A percentile compares a stretch with the other conserved stretches of the same genome.
Evolutionary conservation across 2,329 filamentous ascomycete species (phyloP).

Genomic region (Cadophora gregata): DNA sequence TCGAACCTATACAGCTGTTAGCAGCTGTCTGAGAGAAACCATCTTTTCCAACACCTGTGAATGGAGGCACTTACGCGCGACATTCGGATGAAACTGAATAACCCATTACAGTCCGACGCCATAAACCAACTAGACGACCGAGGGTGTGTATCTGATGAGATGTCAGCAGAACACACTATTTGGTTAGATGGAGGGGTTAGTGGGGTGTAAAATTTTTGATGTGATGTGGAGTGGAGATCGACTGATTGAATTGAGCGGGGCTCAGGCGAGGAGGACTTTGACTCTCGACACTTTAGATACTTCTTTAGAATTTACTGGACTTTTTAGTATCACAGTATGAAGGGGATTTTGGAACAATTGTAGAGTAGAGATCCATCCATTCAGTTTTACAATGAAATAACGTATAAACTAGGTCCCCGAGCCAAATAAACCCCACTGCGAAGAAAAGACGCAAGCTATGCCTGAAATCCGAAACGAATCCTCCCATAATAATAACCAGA

Average conservation of each 20-base stretch:
- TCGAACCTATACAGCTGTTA: slow-evolving; percentile 17
- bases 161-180: not conserved
- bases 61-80: slow-evolving; percentile 26
- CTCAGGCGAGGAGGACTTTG: too few relatives aligned
- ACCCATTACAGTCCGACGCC: slow-evolving; percentile 30
- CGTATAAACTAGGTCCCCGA: not conserved
- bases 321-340: too few relatives aligned
- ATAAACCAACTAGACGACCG: slow-evolving; percentile 34
- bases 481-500: not conserved
- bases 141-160: slow-evolving; percentile 12
- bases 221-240: not conserved
- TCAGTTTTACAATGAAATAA: not conserved
- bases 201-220: not conserved
- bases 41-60: not conserved
- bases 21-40: slow-evolving; percentile 15
- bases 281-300: too few relatives aligned
- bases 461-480: not conserved
- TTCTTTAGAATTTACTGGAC: too few relatives aligned
- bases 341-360: too few relatives aligned
- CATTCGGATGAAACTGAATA: slow-evolving; percentile 26
- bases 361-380: not conserved
- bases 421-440: not conserved
- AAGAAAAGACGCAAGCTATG: slow-evolving; percentile 1
- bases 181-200: not conserved
- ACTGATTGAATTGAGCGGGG: too few relatives aligned